Evolutionary conservation across 305 asterid genomes (phyloP), one percentile per base, ranked within the genome.

Genomic region (Fraxinus xanthoxyloides): DNA sequence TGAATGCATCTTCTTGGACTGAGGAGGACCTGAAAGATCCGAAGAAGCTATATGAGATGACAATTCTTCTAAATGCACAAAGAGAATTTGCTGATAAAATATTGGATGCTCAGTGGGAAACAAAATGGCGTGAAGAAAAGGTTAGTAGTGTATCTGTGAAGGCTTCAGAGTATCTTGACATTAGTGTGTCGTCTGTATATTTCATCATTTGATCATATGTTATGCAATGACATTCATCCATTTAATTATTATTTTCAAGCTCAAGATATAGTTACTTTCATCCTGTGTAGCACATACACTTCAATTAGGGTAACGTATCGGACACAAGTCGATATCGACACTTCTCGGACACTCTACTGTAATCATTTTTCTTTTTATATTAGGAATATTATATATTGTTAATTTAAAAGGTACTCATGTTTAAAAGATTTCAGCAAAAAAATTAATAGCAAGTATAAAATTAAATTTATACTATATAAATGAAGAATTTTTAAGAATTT

Each of bases 71-170:
- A 30, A 94, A 91, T 34, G 99, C 99, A n/a, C 99, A 95, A 85
- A 87, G 91, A 82, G 98, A 95, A 89, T 88, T 95, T 74, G 93
- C 97, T n/a, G 98, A 95, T 67, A 83, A 90, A 77, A 87, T 92
- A 79, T 82, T 95, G 88, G 98, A 95, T 78, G 83, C 91, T n/a
- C 99, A 95, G 86, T 95, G 99, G 99, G 98, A 92, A 84, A 89
- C 89, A 4, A 92, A 92, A 82, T 95, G 99, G 98, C 98, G 97
- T 26, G 93, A 94, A 89, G 94, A 91, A 82, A 95, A 92, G 98
- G 98, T 92, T 72, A 72, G 88, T 75, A 9, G 72, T 26, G 17
- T 8, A 63, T 23, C 17, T 31, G 5, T 7, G 7, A 23, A 61
- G 17, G 72, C 72, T 61, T 61, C 72, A 9, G 15, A 65, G n/a